Evolutionary conservation across 2,329 filamentous ascomycete genomes (phyloP), one percentile per base, ranked within the genome.

Genomic region (Pseudophaeomoniella oleicola): DNA sequence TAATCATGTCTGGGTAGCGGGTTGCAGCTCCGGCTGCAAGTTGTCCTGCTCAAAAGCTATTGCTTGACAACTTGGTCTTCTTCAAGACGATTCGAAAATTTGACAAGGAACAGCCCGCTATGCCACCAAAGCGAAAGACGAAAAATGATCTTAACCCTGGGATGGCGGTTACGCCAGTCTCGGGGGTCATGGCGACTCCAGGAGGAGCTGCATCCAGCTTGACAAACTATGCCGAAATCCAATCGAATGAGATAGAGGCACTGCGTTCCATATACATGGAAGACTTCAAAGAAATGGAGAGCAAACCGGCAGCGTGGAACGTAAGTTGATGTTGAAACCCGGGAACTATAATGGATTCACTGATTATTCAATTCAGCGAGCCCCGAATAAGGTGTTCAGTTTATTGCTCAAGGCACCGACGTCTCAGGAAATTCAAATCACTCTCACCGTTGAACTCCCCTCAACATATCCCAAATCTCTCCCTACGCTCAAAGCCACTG

Each of bases 381-480:
- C 80, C 3, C 82, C 69, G 27, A 68, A 93, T 51, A 80, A 84
- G 12, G 71, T 75, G 0, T 92, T 96, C 55, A 83, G 83, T 46
- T 76, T 96, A 36, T 74, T 71, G 36, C 68, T 96, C 44, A 84
- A 75, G 50, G 72, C 84, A 6, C 75, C 75, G 3, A 78, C 75
- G 0, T 80, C 90, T 50, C 69, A 75, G 27, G 78, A 86, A 34
- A 71, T 85, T 41, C 69, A 69, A 16, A 66, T 86, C 29, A 75
- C 74, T 2, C 60, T 96, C n/a, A 69, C 73, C 34, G 84, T 92
- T 36, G 78, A 82, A 38, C 65, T 96, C 45, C 90, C 85, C 5
- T 81, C 86, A 4, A 93, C 87, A 1, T 96, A 96, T 54, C 90
- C 88, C 3, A 93, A 84, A 52, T 81, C 85, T 2, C 63, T 76